Evolutionary conservation across 169 alveolate genomes (phyloP), one percentile per base, ranked within the genome.

Genomic region (Neospora caninum): DNA sequence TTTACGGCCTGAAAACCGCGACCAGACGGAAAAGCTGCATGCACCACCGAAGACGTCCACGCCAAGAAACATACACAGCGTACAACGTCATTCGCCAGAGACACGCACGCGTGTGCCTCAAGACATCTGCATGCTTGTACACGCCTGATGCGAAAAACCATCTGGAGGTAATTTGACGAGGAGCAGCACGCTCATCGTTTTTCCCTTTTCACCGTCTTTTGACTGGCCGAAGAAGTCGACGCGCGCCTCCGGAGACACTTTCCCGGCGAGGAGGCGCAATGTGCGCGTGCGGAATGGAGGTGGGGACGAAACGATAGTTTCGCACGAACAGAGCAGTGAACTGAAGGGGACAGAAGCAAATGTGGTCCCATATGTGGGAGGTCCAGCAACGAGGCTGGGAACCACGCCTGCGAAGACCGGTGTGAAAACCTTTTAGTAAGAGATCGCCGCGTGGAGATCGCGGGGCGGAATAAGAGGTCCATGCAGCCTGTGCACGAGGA

Each of bases 181-280:
- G 22, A 80, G 80, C 16, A 42, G 92, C 4, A 86, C 92, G 34
- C 92, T 13, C 20, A 86, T 67, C 1, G 70, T 41, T 41, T 53
- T 43, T 1, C 92, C 92, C 83, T 95, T 91, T 31, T 80, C 73
- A 38, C 98, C 98, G 80, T 95, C 97, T 54, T 80, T 88, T 29
- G 95, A 91, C 78, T 96, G 94, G 80, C 96, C 96, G 91, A 97
- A 96, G 84, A 96, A 78, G 92, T 98, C 99, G 31, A 98, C 94
- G 94, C 97, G 95, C n/a, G 99, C 98, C 36, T 98, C 98, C 39
- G 97, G 94, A 27, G 91, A 39, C 42, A 69, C 84, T 36, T 92
- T 92, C 25, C 91, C 88, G 0, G 93, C 54, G 67, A 92, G 78
- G 54, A 92, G 84, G 42, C 92, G 78, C 27, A 92, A 45, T 1